These are phyloP conservation scores for Dendrobium catenatum DNA, from an alignment of 106 monocot genomes.

Conservation along the genomic window DNA sequence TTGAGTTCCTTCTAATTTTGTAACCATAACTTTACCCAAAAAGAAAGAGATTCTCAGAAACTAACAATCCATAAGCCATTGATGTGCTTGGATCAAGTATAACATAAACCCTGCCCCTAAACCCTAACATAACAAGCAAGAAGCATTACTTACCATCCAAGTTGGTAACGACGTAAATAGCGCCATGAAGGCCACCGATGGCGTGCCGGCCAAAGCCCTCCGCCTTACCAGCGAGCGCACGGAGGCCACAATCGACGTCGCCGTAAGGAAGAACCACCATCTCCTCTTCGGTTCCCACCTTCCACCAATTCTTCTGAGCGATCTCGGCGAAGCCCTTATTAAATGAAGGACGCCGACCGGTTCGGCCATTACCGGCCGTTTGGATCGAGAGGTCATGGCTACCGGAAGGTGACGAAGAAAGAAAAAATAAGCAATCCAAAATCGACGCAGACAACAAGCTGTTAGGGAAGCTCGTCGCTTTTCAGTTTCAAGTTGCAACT, in stretches of 20 bases:
- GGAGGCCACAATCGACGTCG: conserved; percentile 38
- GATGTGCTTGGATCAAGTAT: background rate
- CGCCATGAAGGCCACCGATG: conserved; percentile 69
- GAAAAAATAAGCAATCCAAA: background rate
- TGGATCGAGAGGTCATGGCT: background rate
- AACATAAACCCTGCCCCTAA: background rate
- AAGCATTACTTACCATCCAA: conserved; percentile 32
- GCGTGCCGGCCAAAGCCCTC: conserved; percentile 82
- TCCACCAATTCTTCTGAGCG: background rate
- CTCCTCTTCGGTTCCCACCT: background rate
- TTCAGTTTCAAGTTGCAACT: too few relatives aligned
- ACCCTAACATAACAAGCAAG: background rate
- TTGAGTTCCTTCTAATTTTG: background rate
- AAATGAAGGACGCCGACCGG: background rate
- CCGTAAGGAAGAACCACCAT: conserved; percentile 42
- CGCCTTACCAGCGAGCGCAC: conserved; percentile 63
- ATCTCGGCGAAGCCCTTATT: background rate
- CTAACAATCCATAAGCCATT: too few relatives aligned
- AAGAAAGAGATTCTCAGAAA: too few relatives aligned
- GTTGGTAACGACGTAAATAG: conserved; percentile 60
- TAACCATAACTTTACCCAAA: too few relatives aligned
- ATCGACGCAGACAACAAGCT: background rate
- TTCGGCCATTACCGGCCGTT: conserved; percentile 3
- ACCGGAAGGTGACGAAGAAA: background rate
- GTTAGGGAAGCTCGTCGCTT: too few relatives aligned